Evolutionary conservation across 2,329 filamentous ascomycete species (phyloP).

Genomic region (Epichloe festucae): DNA sequence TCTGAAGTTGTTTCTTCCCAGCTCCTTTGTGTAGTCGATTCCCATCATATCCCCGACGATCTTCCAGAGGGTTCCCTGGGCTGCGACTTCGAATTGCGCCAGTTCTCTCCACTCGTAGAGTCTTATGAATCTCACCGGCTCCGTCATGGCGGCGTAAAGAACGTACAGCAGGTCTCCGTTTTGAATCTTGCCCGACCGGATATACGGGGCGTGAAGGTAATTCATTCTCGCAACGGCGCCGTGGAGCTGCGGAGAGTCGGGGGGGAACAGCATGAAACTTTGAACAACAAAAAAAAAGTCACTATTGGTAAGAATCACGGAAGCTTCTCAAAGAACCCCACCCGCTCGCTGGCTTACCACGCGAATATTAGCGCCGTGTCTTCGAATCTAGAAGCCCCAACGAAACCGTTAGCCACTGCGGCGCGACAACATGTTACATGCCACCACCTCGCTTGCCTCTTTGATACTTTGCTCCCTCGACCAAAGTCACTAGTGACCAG

Average conservation of each 20-base stretch:
- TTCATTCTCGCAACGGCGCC: slow-evolving; percentile 27
- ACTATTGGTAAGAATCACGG: too few relatives aligned
- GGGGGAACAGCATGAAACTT: slow-evolving; percentile 18
- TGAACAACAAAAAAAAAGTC: background rate
- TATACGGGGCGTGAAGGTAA: slow-evolving; percentile 24
- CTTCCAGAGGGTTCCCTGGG: slow-evolving; percentile 58
- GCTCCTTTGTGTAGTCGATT: slow-evolving; percentile 36
- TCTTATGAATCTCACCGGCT: slow-evolving; percentile 51
- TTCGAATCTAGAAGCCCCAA: slow-evolving; percentile 22
- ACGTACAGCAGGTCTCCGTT: slow-evolving; percentile 27
- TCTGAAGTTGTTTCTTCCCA: slow-evolving; percentile 26
- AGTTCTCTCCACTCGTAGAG: slow-evolving; percentile 58
- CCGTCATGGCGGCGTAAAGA: slow-evolving; percentile 46
- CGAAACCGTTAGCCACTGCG: too few relatives aligned
- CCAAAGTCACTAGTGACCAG: slow-evolving; percentile 25
- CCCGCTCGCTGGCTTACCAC: slow-evolving; percentile 14
- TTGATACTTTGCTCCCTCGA: slow-evolving; percentile 17
- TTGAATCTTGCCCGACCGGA: slow-evolving; percentile 21
- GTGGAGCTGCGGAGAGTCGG: slow-evolving; percentile 19
- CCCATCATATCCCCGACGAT: slow-evolving; percentile 58
- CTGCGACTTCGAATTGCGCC: slow-evolving; percentile 54
- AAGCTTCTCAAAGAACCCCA: too few relatives aligned
- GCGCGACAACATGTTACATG: background rate
- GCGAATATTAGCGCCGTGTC: slow-evolving; percentile 26
- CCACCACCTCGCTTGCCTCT: slow-evolving; percentile 17